Percentiles rank a stretch among this genome's conserved stretches.
Evolutionary conservation across 106 monocot genomes (phyloP).

Genomic region (Dactylorhiza incarnata): DNA sequence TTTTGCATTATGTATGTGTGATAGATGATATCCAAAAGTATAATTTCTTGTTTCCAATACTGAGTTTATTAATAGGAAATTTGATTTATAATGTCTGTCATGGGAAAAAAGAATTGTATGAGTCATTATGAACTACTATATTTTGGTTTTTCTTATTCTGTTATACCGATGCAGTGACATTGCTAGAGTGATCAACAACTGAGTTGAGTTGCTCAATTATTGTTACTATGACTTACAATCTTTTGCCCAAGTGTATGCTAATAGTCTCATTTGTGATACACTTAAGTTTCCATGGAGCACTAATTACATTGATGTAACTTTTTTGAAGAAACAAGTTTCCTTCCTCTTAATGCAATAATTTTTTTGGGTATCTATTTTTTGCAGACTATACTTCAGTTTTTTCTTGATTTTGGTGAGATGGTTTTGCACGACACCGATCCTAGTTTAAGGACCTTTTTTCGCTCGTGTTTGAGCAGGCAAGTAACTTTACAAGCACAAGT

Average conservation of each 20-base stretch:
- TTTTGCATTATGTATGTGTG: not conserved
- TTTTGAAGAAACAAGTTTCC: not conserved
- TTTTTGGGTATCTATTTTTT: conserved; percentile 11
- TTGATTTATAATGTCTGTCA: too few relatives aligned
- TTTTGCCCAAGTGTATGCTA: not conserved
- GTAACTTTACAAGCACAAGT: not conserved
- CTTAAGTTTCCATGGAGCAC: not conserved
- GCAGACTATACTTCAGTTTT: conserved; percentile 90
- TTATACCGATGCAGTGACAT: not conserved
- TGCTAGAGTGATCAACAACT: not conserved
- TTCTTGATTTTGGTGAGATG: conserved; percentile 92
- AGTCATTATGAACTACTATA: too few relatives aligned
- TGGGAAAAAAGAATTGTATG: too few relatives aligned
- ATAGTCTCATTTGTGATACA: not conserved
- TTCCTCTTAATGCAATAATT: not conserved
- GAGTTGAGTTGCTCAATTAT: not conserved
- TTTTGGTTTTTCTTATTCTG: not conserved
- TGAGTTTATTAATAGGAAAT: too few relatives aligned
- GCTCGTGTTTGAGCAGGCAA: conserved; percentile 92
- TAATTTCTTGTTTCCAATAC: not conserved
- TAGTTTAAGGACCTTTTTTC: conserved; percentile 73
- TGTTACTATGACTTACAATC: not conserved
- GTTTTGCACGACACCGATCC: conserved; percentile 89
- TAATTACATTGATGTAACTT: not conserved
- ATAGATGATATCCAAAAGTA: not conserved